Evolutionary conservation across 495 filamentous ascomycete genomes (phyloP).

Genomic region (Aspergillus leporis): DNA sequence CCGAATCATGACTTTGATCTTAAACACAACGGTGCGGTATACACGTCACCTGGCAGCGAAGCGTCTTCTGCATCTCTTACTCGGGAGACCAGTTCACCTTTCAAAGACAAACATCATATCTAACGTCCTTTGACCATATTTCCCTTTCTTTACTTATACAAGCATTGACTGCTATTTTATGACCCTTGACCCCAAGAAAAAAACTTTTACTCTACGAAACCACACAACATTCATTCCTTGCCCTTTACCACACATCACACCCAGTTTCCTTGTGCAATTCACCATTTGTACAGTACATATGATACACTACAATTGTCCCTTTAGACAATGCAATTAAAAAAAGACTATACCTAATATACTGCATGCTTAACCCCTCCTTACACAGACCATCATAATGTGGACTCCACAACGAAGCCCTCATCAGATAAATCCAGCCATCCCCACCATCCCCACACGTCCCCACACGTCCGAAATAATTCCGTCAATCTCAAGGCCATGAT

Average conservation of each 20-base stretch:
- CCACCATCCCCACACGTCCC: background rate
- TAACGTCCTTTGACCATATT: background rate
- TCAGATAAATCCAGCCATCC: background rate
- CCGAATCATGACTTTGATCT: constrained; percentile 20
- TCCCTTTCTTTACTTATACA: background rate
- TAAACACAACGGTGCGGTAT: constrained; percentile 18
- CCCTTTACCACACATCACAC: background rate
- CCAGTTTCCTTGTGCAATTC: background rate
- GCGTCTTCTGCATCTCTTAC: constrained; percentile 16
- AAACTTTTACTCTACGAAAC: background rate
- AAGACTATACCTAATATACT: background rate
- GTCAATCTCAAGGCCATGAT: background rate
- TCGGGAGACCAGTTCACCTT: constrained; percentile 3
- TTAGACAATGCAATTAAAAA: background rate
- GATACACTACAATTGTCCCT: background rate
- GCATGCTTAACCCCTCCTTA: background rate
- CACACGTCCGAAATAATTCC: background rate
- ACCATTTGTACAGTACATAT: background rate
- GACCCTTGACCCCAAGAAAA: background rate
- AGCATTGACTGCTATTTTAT: background rate
- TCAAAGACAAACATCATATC: constrained; percentile 4
- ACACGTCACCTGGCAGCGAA: constrained; percentile 25
- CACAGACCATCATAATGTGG: background rate
- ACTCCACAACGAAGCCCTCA: background rate
- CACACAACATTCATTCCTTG: background rate